Base-by-base conservation (phyloP, 345 rosid genomes). In the Salix suchowensis region DNA sequence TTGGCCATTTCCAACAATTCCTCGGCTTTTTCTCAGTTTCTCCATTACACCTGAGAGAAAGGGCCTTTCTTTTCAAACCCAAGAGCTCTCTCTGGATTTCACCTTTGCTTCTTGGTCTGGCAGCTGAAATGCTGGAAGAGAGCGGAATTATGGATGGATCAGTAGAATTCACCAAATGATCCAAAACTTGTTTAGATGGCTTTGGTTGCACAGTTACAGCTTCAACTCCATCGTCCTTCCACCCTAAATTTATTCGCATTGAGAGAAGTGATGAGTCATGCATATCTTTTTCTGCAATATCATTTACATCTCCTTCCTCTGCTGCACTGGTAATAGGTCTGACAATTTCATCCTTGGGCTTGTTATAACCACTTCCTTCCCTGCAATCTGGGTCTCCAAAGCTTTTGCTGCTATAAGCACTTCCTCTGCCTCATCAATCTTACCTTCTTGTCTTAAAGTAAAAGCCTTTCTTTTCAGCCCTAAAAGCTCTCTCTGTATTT, bases 381-480 rank as follows among this genome's bases (percentile, higher is more conserved):
- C 94, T 7, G 77, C 78, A 67, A 92, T 81, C 80, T 91, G 81
- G 64, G 79, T 87, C 85, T 92, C 97, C 65, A 94, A 77, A 64
- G 76, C 79, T 81, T 91, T 90, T 2, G 94, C 91, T 71, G 80
- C 77, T 74, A 78, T 85, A 74, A 85, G 85, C 64, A 89, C 80
- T 83, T 90, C 93, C 71, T 92, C 96, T 26, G 95, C 96, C 85
- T 92, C 97, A 39, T 90, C 91, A 50, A 82, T 62, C 76, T 88
- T 91, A 62, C 97, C 97, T 67, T 88, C 91, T 40, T 92, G 93
- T 79, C 98, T 83, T 84, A 94, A 71, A 68, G 88, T 64, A 82
- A 92, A 84, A 73, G 97, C 94, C 82, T 89, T 94, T 80, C 96
- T 91, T 83, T 94, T 92, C 73, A 92, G 76, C 76, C 87, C 91